Base-by-base conservation (phyloP, 2,329 filamentous ascomycete genomes). In the Xylaria sp. region DNA sequence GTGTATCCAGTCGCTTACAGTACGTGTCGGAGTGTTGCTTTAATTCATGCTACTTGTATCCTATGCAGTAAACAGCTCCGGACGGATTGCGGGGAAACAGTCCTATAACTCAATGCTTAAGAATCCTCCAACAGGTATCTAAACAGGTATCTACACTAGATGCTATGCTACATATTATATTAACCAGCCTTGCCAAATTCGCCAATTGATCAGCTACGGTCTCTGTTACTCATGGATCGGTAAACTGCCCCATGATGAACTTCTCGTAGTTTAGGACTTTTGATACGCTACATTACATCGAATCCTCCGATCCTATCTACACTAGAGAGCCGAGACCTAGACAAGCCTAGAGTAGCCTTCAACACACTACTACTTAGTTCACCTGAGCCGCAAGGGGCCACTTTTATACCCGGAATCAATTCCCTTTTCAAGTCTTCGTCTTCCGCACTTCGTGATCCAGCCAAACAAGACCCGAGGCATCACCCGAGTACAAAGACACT, bases 1-100 rank as follows among this genome's bases (percentile, higher is more conserved):
- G 3, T 27, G 23, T 51, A 51, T 21, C 44, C n/a, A 51, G 48
- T 67, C 57, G 59, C 63, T 68, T 66, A 69, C 65, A 63, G 70
- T 72, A 71, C 71, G 32, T 35, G 32, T 35, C 73, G 71, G 37
- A 64, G 70, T 65, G 54, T 71, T 71, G 71, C 58, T 68, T 44
- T 64, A 61, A 62, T 23, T 48, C 40, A 44, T 44, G 40, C 18
- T 48, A 8, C 44, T 21, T 23, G 8, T 21, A 23, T 5, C n/a
- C 13, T 58, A 47, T 25, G 37, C 13, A 51, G 42, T 57, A 57
- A 37, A 62, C 23, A 40, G 40, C 44, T 59, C 64, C n/a, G 44
- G 44, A 16, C 13, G 32, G 29, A 44, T 65, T 35, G 44, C 59
- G 62, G 62, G 54, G 54, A 44, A 29, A 2, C 13, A 21, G 29